Percentiles rank a stretch among this genome's conserved stretches.
Evolutionary conservation across 179 eudicot genomes (phyloP).

Genomic region (Pouteria campechiana): DNA sequence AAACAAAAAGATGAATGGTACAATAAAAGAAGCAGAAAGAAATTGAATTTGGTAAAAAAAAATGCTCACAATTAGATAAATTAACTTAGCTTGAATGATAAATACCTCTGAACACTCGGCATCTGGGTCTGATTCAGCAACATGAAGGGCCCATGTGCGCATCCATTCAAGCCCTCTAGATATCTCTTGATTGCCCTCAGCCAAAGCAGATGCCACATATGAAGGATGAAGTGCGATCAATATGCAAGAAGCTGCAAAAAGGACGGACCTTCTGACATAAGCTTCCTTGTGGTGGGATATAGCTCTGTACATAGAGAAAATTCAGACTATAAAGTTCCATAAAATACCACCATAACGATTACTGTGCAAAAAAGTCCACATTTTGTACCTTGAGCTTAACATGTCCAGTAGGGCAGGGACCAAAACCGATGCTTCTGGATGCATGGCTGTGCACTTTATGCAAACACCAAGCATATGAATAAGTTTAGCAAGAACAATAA

Average conservation of each 20-base stretch:
- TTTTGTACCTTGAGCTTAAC: conserved; percentile 73
- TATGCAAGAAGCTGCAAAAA: conserved; percentile 82
- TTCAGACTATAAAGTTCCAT: conserved; percentile 2
- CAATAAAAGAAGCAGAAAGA: too few relatives aligned
- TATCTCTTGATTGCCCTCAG: conserved; percentile 56
- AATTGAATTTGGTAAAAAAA: too few relatives aligned
- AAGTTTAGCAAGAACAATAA: conserved; percentile 80
- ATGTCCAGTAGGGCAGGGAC: conserved; percentile 67
- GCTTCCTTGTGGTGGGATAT: conserved; percentile 75
- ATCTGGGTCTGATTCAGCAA: conserved; percentile 80
- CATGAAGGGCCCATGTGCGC: conserved; percentile 74
- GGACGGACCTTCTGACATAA: conserved; percentile 77
- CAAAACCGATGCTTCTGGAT: conserved; percentile 90
- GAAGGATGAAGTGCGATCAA: conserved; percentile 82
- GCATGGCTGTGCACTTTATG: conserved; percentile 82
- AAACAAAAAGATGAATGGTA: too few relatives aligned
- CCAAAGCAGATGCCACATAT: conserved; percentile 67
- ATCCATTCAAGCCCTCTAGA: conserved; percentile 93
- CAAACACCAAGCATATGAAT: conserved; percentile 90
- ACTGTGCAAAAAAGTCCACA: neutral
- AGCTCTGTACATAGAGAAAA: conserved; percentile 37
- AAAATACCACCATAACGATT: too few relatives aligned
- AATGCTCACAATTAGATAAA: too few relatives aligned
- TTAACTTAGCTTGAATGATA: too few relatives aligned
- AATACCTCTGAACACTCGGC: conserved; percentile 78